phyloP scores from a whole-genome alignment of 73 alveolate genomes.

The Uronychia setigera region DNA sequence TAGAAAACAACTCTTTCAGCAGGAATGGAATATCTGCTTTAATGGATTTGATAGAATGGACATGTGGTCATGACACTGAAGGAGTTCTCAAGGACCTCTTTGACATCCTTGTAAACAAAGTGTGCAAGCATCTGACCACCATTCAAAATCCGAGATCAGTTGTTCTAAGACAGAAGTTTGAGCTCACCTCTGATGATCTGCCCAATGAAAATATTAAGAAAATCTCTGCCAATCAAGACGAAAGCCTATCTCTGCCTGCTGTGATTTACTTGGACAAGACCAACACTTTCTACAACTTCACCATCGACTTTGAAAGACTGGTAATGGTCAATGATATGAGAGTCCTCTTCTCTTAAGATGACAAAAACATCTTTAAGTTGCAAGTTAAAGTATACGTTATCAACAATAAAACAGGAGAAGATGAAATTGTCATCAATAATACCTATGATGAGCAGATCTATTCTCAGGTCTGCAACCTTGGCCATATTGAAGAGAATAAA shows the following conservation, averaged over 20 bases:
- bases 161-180: not conserved
- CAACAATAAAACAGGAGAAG: constrained; percentile 9
- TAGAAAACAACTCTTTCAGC: not conserved
- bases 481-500: not conserved
- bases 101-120: not conserved
- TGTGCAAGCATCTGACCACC: not conserved
- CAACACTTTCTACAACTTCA: constrained; percentile 30
- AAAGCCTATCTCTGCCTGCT: not conserved
- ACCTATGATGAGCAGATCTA: constrained; percentile 22
- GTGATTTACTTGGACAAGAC: constrained; percentile 7
- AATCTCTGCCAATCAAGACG: not conserved
- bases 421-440: not conserved
- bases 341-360: constrained; percentile 22
- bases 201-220: not conserved
- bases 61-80: not conserved
- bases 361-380: constrained; percentile 21
- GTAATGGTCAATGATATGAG: not conserved
- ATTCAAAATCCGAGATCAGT: not conserved
- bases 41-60: not conserved
- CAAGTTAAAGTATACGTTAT: constrained; percentile 8
- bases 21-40: not conserved
- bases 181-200: not conserved
- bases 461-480: constrained; percentile 26
- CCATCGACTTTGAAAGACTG: constrained; percentile 7
- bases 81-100: not conserved